Evolutionary conservation across 805 yeast species (phyloP), one percentile per base, ranked within the genome.

Genomic region (Lachancea nothofagi): DNA sequence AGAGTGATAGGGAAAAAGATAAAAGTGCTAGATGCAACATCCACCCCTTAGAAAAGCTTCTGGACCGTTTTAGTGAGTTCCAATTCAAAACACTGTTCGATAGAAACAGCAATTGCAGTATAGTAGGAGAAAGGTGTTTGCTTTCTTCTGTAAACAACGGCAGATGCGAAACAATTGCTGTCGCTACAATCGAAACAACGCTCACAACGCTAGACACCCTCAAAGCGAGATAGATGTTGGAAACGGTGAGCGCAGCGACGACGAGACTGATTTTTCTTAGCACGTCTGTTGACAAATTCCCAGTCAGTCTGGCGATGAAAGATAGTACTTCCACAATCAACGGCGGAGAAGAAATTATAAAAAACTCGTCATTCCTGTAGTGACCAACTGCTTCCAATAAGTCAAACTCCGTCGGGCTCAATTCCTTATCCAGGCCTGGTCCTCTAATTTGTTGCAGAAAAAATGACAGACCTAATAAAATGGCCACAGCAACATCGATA

Each of bases 21-120:
- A 21, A 80, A 60, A 26, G 71, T 48, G 1, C 70, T 41, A 83
- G 50, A 43, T 68, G 66, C 43, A 65, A 63, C 59, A 62, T 65
- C 93, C 94, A 86, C 24, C 53, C 46, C 24, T 46, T 53, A 2
- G 72, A 40, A 41, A 77, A 75, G 1, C 76, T 72, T 8, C 45
- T 52, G n/a, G 66, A 54, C 23, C 66, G 49, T 53, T 74, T 73
- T 45, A 74, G 66, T 50, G 65, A 67, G 51, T 73, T 73, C 67
- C 71, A 75, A 5, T 69, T 67, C 55, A 65, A 77, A 6, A 77
- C 67, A 1, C 78, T 60, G 22, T 81, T 51, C 2, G 75, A 59
- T 5, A 74, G 51, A 24, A 69, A 66, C 17, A 72, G 64, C 42
- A 80, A 48, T 42, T 70, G 62, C 3, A 74, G 61, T 4, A 70